These are phyloP conservation scores for Acanthamoeba healyi DNA, from an alignment of 208 protist genomes.

Conservation along the genomic window DNA sequence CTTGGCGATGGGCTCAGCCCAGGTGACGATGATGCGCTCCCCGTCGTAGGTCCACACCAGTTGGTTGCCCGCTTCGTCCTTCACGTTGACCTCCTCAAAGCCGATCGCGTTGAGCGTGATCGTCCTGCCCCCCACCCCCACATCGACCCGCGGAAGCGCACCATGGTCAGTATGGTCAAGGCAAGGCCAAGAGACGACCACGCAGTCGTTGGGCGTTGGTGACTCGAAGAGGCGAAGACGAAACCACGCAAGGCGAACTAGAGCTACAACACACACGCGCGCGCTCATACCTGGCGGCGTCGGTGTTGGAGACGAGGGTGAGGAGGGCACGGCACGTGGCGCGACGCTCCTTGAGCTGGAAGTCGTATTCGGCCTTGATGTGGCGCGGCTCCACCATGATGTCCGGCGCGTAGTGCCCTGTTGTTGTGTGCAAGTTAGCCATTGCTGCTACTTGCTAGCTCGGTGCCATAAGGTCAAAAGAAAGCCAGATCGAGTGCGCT, in stretches of 20 bases:
- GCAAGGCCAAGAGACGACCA: neutral
- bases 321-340: neutral
- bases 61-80: conserved; percentile 18
- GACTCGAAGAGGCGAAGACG: neutral
- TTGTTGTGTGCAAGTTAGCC: neutral
- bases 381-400: conserved; percentile 21
- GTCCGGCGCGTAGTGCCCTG: conserved; percentile 55
- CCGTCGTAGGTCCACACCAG: conserved; percentile 60
- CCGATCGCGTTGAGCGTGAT: conserved; percentile 54
- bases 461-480: no score
- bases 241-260: neutral
- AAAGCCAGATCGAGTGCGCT: no score
- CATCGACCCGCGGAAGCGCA: neutral
- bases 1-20: conserved; percentile 10
- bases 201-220: no score
- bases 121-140: neutral
- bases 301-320: neutral
- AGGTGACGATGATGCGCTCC: conserved; percentile 35
- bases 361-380: conserved; percentile 25
- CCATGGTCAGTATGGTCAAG: neutral
- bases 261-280: neutral
- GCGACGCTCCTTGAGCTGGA: neutral
- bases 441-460: no score
- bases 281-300: neutral
- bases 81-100: conserved; percentile 5